Evolutionary conservation across 192 early-diverging fungal species (phyloP), one percentile per base, ranked within the genome.

Genomic region (Pecoramyces ruminantium): DNA sequence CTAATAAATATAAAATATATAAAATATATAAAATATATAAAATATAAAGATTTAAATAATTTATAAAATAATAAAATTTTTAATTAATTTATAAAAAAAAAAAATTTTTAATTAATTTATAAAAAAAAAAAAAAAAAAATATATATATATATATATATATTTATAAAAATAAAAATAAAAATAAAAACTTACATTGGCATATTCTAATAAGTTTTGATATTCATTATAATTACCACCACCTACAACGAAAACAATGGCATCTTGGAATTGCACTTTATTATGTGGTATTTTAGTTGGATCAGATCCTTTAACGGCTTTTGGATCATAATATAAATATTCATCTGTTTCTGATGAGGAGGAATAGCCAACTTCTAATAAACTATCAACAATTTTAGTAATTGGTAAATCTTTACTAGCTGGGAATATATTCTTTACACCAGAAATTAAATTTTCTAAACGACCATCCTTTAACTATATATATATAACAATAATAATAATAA

Each of bases 211-310:
- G 86, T 98, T 98, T 82, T 97, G 96, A 85, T 96, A 96, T 87
- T 99, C 98, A 79, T 96, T 87, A 86, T 98, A 99, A 84, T 98
- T 98, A 29, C 98, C 98, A 40, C 98, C 98, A 29, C 98, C 98
- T 58, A 98, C 90, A 16, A 96, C 94, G 91, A 99, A 98, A 29
- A 99, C 98, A 84, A 99, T 93, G 8, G 96, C 97, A 79, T 98
- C 94, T 80, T 95, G 92, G 82, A 93, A 95, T 51, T 0, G 90
- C 86, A 78, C 42, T 28, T 81, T 77, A 25, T 83, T 83, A 29
- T 78, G 38, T 28, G 13, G 67, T 28, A 30, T 17, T 28, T 30
- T n/a, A 40, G 38, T 38, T 29, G 29, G 29, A 78, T 39, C 42
- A 38, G 80, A 78, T 34, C 28, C 25, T 34, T 79, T 58, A 86